Conservation (phyloP, 2,329 filamentous ascomycete species). For the Leptographium radiaticola region DNA sequence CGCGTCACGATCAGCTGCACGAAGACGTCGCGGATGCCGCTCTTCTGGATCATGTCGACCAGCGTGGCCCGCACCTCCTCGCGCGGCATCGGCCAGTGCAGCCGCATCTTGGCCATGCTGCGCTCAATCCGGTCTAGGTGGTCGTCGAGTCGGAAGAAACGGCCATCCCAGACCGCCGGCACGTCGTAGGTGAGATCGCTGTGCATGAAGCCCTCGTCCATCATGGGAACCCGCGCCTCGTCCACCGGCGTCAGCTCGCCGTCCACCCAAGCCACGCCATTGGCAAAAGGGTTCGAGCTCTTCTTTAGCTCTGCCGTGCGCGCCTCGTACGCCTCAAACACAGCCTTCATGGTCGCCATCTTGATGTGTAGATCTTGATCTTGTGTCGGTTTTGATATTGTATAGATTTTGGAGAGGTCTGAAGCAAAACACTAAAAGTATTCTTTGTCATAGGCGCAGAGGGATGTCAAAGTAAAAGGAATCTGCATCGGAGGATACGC, state of each 20-base stretch:
- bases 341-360: conserved; percentile 7
- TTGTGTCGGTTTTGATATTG: no score
- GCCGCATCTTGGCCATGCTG: conserved; percentile 31
- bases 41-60: conserved; percentile 30
- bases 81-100: conserved; percentile 26
- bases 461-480: no score
- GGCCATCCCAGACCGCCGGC: conserved; percentile 35
- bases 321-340: conserved; percentile 7
- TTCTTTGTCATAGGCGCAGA: no score
- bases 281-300: conserved; percentile 25
- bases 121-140: conserved; percentile 29
- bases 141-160: conserved; percentile 37
- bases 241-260: conserved; percentile 27
- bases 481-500: no score
- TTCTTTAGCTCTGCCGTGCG: conserved; percentile 14
- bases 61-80: conserved; percentile 26
- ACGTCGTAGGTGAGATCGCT: conserved; percentile 40
- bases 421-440: no score
- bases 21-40: conserved; percentile 34
- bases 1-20: conserved; percentile 38
- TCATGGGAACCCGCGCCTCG: conserved; percentile 32
- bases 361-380: no score
- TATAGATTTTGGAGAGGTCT: no score
- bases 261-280: conserved; percentile 32
- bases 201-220: conserved; percentile 38